Evolutionary conservation across 2,329 filamentous ascomycete species (phyloP).

Genomic region (Colletotrichum sp.): DNA sequence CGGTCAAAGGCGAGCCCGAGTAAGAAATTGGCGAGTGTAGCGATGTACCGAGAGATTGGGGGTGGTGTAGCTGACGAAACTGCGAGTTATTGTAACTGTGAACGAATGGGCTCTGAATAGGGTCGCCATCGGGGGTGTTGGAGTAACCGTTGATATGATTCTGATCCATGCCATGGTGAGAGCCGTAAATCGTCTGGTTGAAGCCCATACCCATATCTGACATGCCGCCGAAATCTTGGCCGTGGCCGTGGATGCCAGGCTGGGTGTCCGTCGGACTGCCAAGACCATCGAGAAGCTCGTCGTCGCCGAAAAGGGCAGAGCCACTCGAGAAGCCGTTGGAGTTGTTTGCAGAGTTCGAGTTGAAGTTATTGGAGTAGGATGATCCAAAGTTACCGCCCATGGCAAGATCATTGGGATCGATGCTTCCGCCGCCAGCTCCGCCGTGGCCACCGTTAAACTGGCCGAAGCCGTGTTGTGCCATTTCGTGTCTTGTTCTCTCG

Average conservation of each 20-base stretch:
- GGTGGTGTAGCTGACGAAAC: slow-evolving; percentile 72
- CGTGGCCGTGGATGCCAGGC: slow-evolving; percentile 54
- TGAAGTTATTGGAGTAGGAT: slow-evolving; percentile 60
- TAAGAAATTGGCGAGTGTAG: slow-evolving; percentile 58
- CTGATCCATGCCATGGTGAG: slow-evolving; percentile 68
- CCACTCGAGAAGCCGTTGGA: slow-evolving; percentile 77
- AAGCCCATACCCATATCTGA: slow-evolving; percentile 63
- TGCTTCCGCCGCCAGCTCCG: slow-evolving; percentile 53
- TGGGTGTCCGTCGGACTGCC: slow-evolving; percentile 59
- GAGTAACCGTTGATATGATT: slow-evolving; percentile 82
- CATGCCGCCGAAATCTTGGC: slow-evolving; percentile 61
- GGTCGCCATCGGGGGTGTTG: slow-evolving; percentile 88
- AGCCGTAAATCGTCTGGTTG: slow-evolving; percentile 55
- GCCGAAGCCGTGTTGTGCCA: slow-evolving; percentile 63
- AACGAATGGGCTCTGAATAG: slow-evolving; percentile 89
- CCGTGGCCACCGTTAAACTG: slow-evolving; percentile 61
- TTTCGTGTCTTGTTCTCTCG: slow-evolving; percentile 30
- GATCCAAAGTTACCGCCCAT: slow-evolving; percentile 68
- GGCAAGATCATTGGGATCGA: slow-evolving; percentile 86
- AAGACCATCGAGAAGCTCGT: slow-evolving; percentile 83
- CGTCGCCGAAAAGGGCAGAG: slow-evolving; percentile 82
- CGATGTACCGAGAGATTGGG: slow-evolving; percentile 60
- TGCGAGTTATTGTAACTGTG: slow-evolving; percentile 79
- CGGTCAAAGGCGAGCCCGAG: slow-evolving; percentile 53
- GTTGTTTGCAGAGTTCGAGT: slow-evolving; percentile 61